Evolutionary conservation across 169 alveolate genomes (phyloP).

Genomic region (Eimeria nieschulzi): DNA sequence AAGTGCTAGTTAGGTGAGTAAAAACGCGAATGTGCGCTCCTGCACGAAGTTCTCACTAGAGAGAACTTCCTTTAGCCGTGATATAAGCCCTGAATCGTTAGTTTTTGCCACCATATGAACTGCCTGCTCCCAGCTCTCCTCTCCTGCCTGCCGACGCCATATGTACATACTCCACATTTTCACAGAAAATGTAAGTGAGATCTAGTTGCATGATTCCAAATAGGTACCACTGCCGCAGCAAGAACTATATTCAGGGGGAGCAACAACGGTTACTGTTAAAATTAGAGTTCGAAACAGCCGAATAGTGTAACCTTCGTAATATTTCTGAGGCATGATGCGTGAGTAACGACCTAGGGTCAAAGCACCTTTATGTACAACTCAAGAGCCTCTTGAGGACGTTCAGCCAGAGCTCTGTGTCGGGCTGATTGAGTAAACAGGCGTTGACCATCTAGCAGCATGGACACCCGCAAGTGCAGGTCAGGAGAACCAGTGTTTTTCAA

Average conservation of each 20-base stretch:
- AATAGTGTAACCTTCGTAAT: too few species aligned
- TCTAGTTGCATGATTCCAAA: too few species aligned
- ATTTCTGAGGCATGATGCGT: not conserved
- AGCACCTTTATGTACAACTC: slow-evolving; percentile 21
- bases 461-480: slow-evolving; percentile 14
- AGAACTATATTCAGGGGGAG: too few species aligned
- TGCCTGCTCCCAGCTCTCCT: slow-evolving; percentile 5
- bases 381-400: slow-evolving; percentile 15
- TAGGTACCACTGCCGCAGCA: too few species aligned
- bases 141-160: not conserved
- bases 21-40: too few species aligned
- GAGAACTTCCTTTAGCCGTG: not conserved
- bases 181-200: too few species aligned
- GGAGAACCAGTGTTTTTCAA: not conserved
- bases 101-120: not conserved
- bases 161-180: too few species aligned
- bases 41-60: not conserved
- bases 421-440: not conserved
- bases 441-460: slow-evolving; percentile 2
- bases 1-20: too few species aligned
- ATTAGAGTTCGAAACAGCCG: not conserved
- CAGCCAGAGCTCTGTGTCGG: slow-evolving; percentile 10
- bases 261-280: not conserved
- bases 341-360: not conserved
- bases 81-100: not conserved